Evolutionary conservation across 1,284 basidiomycete genomes (phyloP).

Genomic region (Rhodotorula sp.): DNA sequence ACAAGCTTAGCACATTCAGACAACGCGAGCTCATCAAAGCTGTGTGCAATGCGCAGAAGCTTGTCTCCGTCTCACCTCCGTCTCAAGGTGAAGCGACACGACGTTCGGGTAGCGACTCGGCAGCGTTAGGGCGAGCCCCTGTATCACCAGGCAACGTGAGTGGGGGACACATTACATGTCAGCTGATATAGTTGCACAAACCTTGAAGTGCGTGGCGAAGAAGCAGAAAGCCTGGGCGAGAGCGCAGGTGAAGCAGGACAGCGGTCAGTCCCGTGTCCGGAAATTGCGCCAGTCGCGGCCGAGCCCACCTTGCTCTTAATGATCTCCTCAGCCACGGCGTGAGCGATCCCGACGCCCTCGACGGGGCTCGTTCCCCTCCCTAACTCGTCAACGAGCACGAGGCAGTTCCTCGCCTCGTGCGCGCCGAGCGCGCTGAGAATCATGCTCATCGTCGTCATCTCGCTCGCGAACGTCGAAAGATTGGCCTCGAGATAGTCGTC

Average conservation of each 20-base stretch:
- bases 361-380: slow-evolving; percentile 55
- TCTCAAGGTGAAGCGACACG: slow-evolving; percentile 72
- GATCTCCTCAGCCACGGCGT: slow-evolving; percentile 87
- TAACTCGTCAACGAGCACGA: slow-evolving; percentile 88
- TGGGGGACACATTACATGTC: neutral
- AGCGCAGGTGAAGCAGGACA: neutral
- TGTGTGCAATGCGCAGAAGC: slow-evolving; percentile 17
- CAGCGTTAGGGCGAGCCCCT: slow-evolving; percentile 56
- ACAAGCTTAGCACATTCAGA: neutral
- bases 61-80: slow-evolving; percentile 59
- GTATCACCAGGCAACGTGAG: slow-evolving; percentile 48
- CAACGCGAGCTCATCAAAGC: no score
- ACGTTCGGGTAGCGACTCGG: slow-evolving; percentile 45
- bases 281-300: neutral
- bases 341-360: slow-evolving; percentile 73
- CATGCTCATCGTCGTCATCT: slow-evolving; percentile 88
- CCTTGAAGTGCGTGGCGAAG: slow-evolving; percentile 74
- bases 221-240: slow-evolving; percentile 70
- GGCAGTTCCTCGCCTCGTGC: slow-evolving; percentile 54
- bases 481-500: slow-evolving; percentile 77
- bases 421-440: slow-evolving; percentile 63
- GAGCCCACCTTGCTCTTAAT: slow-evolving; percentile 63
- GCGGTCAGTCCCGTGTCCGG: neutral
- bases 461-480: slow-evolving; percentile 86
- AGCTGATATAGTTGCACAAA: neutral